These are phyloP conservation scores for Daldinia sp. DNA, from an alignment of 2,329 filamentous ascomycete genomes.

Conservation along the genomic window DNA sequence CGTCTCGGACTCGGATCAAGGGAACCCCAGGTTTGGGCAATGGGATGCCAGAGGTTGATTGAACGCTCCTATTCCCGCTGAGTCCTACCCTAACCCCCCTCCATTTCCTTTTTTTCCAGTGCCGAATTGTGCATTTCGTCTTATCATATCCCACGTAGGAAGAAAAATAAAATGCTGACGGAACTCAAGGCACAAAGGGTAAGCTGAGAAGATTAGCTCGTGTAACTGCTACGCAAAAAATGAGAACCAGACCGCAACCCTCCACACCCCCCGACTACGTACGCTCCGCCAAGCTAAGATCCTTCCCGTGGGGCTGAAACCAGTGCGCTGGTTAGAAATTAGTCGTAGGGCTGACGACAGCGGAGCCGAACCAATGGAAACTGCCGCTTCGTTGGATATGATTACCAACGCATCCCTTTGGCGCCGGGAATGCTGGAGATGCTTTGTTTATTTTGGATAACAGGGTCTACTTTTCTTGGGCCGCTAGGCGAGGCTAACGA, in stretches of 20 bases:
- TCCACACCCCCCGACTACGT: slow-evolving; percentile 1
- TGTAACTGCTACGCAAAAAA: slow-evolving; percentile 13
- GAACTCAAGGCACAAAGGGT: slow-evolving; percentile 19
- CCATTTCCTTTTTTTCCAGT: slow-evolving; percentile 23
- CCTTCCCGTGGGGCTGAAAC: slow-evolving; percentile 15
- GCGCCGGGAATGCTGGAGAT: neutral
- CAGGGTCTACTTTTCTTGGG: neutral
- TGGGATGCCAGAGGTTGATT: neutral
- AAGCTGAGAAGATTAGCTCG: slow-evolving; percentile 33
- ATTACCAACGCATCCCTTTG: slow-evolving; percentile 7
- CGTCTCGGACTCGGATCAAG: slow-evolving; percentile 41
- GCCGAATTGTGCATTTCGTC: slow-evolving; percentile 39
- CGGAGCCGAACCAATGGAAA: slow-evolving; percentile 5
- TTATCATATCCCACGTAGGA: slow-evolving; percentile 20
- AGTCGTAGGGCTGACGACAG: slow-evolving; percentile 31
- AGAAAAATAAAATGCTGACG: slow-evolving; percentile 29
- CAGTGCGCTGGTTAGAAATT: slow-evolving; percentile 6
- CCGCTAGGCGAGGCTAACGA: neutral
- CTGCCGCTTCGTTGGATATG: slow-evolving; percentile 12
- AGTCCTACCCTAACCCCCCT: slow-evolving; percentile 2
- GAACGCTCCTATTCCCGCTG: slow-evolving; percentile 5
- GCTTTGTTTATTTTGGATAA: neutral
- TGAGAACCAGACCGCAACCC: neutral
- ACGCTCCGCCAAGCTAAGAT: slow-evolving; percentile 21
- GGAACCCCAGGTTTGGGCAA: slow-evolving; percentile 27